These are phyloP conservation scores for Solanum raphanifolium DNA, from an alignment of 257 asterid species.

Conservation along the genomic window DNA sequence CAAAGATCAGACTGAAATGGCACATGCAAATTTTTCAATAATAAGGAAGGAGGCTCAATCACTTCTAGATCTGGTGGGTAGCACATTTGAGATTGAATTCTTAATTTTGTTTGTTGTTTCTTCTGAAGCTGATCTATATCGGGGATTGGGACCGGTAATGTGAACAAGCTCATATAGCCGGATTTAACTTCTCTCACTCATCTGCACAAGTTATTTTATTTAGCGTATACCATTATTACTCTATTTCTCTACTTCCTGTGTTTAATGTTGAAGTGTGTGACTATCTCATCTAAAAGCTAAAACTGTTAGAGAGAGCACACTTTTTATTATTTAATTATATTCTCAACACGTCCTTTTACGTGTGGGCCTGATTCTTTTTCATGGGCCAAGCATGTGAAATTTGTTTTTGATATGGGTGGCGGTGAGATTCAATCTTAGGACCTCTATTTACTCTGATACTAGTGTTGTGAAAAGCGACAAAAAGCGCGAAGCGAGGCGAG, in stretches of 20 bases:
- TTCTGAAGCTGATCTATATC: not conserved
- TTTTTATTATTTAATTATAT: no score
- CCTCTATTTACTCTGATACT: not conserved
- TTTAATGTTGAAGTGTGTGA: not conserved
- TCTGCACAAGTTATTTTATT: not conserved
- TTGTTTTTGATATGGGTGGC: not conserved
- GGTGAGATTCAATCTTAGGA: not conserved
- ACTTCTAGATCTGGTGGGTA: conserved; percentile 73
- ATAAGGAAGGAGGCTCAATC: conserved; percentile 75
- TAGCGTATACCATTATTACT: not conserved
- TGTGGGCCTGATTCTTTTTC: not conserved
- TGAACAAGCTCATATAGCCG: not conserved
- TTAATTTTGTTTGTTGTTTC: not conserved
- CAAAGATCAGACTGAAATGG: conserved; percentile 83
- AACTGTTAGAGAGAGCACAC: not conserved
- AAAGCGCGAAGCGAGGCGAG: not conserved
- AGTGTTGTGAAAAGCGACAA: not conserved
- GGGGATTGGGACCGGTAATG: not conserved
- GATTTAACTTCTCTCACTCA: not conserved
- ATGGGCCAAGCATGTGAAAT: not conserved
- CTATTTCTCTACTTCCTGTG: not conserved
- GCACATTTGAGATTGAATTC: not conserved
- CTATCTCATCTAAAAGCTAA: not conserved
- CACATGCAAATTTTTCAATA: conserved; percentile 61
- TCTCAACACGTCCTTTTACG: not conserved